Evolutionary conservation across 768 basidiomycete genomes (phyloP).

Genomic region (Pulveroboletus sp.): DNA sequence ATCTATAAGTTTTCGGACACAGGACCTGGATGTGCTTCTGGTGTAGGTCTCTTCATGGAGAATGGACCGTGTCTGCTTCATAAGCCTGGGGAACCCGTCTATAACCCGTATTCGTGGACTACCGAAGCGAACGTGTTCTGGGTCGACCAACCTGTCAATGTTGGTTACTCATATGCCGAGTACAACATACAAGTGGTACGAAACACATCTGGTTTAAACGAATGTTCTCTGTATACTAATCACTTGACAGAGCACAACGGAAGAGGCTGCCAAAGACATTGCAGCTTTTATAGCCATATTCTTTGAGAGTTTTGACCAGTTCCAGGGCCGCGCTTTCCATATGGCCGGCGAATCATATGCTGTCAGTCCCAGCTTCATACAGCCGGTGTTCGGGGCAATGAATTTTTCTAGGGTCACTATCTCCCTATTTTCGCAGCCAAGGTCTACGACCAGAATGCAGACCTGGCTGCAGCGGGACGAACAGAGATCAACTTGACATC

Average conservation of each 20-base stretch:
- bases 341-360: slow-evolving; percentile 60
- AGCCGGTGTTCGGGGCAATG: not conserved
- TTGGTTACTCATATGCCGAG: slow-evolving; percentile 47
- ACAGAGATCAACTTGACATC: slow-evolving; percentile 50
- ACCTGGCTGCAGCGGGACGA: slow-evolving; percentile 40
- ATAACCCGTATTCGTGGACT: slow-evolving; percentile 66
- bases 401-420: slow-evolving; percentile 43
- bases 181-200: slow-evolving; percentile 39
- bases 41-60: slow-evolving; percentile 72
- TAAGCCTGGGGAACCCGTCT: slow-evolving; percentile 50
- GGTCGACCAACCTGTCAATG: slow-evolving; percentile 45
- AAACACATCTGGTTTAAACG: slow-evolving; percentile 2
- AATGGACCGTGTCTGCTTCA: slow-evolving; percentile 59
- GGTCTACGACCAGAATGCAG: slow-evolving; percentile 48
- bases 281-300: slow-evolving; percentile 71
- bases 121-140: slow-evolving; percentile 52
- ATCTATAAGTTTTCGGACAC: not conserved
- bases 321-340: slow-evolving; percentile 64
- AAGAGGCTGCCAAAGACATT: slow-evolving; percentile 68
- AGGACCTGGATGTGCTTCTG: slow-evolving; percentile 53
- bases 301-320: slow-evolving; percentile 70
- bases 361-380: slow-evolving; percentile 22
- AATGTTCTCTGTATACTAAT: not conserved
- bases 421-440: slow-evolving; percentile 49
- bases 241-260: slow-evolving; percentile 49